Base-by-base conservation (phyloP, 2,329 filamentous ascomycete species). In the Hymenoscyphus repandus region DNA sequence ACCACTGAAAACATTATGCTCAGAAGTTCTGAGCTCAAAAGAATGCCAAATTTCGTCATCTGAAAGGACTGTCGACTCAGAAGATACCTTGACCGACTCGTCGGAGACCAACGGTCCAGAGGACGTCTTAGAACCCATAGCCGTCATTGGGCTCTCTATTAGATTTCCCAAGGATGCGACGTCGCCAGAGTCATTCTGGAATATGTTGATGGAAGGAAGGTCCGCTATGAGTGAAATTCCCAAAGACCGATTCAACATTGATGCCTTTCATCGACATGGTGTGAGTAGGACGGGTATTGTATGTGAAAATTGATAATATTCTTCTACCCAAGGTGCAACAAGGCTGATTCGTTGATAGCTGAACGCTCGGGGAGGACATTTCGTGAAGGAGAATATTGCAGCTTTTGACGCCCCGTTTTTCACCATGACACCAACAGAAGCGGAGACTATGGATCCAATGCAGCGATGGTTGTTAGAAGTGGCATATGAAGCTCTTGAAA, bases 141-240 rank as follows among this genome's bases (percentile, higher is more conserved):
- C 75, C 2, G 68, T 80, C 9, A 65, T 80, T 30, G 77, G 77
- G 49, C 1, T 68, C 67, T 47, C 72, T 5, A 71, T 76, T 34
- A 70, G 75, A 10, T 78, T 79, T 42, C 76, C 77, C 4, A 76
- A 75, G 5, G 65, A 70, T 13, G 74, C 74, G 5, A 69, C 64
- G 2, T 68, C 68, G 3, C 69, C 74, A 51, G 82, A 88, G 50
- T 77, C 79, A 47, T 80, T 90, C 27, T 90, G 86, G 86, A 81
- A 88, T 50, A 72, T 90, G 9, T 74, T 90, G n/a, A 78, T 82
- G 62, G 82, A 85, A 66, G 85, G 85, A 11, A 76, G 88, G 6
- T 85, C 88, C 64, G 85, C 44, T 10, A 63, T 61, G 59, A 50
- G 41, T 2, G 49, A 59, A 27, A 57, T 69, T 11, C 67, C 65